Evolutionary conservation across 768 basidiomycete genomes (phyloP).

Genomic region (Piloderma croceum): DNA sequence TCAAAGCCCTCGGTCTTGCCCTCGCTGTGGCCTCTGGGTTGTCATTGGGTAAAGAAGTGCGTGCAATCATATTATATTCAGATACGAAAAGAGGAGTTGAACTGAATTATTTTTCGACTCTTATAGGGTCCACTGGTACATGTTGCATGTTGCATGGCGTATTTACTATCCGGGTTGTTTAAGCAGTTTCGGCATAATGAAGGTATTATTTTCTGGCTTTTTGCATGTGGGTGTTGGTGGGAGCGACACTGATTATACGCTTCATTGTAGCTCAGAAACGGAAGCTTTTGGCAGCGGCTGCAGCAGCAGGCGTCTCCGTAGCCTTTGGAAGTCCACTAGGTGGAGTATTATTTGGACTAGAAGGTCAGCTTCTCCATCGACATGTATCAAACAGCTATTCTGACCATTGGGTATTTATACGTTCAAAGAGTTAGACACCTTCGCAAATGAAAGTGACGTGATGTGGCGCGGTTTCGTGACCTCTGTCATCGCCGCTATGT

Average conservation of each 20-base stretch:
- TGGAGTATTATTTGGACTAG: constrained; percentile 80
- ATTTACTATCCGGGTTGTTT: constrained; percentile 60
- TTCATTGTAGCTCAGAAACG: constrained; percentile 60
- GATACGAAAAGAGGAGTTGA: constrained; percentile 1
- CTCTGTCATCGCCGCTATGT: constrained; percentile 80
- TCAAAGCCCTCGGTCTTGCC: constrained; percentile 78
- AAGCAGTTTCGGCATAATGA: constrained; percentile 73
- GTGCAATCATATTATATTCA: constrained; percentile 15
- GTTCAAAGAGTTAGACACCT: constrained; percentile 55
- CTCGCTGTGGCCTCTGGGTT: constrained; percentile 82
- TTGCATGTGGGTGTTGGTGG: no score
- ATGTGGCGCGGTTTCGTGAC: constrained; percentile 89
- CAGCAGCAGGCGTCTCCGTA: constrained; percentile 82
- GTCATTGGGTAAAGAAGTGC: constrained; percentile 79
- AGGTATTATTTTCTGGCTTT: constrained; percentile 35
- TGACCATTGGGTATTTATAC: background rate
- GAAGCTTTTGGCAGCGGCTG: constrained; percentile 75
- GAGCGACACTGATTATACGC: background rate
- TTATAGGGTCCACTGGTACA: constrained; percentile 76
- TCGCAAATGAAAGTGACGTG: constrained; percentile 68
- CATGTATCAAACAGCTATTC: background rate
- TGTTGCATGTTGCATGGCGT: constrained; percentile 78
- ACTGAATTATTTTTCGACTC: no score
- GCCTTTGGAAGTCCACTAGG: constrained; percentile 86
- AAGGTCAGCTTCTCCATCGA: constrained; percentile 35